Base-by-base conservation (phyloP, 2,329 filamentous ascomycete species). In the Fusarium burgessii region DNA sequence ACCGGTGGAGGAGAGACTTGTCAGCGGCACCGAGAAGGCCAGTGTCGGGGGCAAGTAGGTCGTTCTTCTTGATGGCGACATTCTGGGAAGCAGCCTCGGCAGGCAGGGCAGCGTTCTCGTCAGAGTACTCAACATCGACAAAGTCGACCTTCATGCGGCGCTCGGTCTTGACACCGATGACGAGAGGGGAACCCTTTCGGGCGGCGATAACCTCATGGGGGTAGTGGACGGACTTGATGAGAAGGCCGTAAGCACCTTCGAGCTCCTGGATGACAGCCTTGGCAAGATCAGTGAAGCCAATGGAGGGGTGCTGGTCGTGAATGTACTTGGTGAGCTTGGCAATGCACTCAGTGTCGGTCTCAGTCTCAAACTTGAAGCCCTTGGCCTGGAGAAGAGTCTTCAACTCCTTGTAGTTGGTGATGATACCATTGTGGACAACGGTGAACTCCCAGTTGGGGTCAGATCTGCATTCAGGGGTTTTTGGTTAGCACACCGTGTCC, bases 71-170 rank as follows among this genome's bases (percentile, higher is more conserved):
- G 78, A 98, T 87, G 65, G 96, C 96, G 68, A 94, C 94, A 80
- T 98, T 98, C 86, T 99, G 96, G 66, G 95, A 95, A 69, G 96
- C 96, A 74, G 91, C 91, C 89, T 99, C 96, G 58, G 96, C 96
- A 40, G 96, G 92, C 68, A 99, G 92, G 74, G 92, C 89, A 74
- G 86, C 87, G 78, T 91, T 91, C 77, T 97, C 94, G 78, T 97
- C 94, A 55, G 92, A 92, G 82, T 95, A 98, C 85, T 99, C 96
- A 69, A 99, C 96, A 81, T 99, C 96, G 81, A 99, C 96, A 79
- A 99, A 99, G 86, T 99, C 96, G 71, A 99, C 96, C 92, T 98
- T 99, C 96, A 99, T 98, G 86, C 97, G 97, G 88, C 93, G 97
- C 84, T 94, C 89, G 61, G 96, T 98, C 86, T 94, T 93, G 81